Evolutionary conservation across 352 stramenopile genomes (phyloP).

Genomic region (Phytophthora citricola): DNA sequence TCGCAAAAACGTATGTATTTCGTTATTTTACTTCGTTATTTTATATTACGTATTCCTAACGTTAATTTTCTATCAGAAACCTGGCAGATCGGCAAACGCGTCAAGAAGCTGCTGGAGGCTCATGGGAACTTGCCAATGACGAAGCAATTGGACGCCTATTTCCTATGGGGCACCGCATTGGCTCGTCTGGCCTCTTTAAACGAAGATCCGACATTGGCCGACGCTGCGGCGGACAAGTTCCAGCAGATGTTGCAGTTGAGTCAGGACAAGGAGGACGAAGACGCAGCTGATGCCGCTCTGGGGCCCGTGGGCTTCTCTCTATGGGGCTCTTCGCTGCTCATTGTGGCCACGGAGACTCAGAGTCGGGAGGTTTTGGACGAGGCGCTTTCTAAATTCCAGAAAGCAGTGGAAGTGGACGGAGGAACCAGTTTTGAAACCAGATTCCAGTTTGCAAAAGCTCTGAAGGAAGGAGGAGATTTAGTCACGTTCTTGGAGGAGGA

Average conservation of each 20-base stretch:
- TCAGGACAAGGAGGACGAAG: conserved; percentile 22
- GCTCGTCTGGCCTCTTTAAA: conserved; percentile 77
- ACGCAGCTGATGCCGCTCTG: conserved; percentile 62
- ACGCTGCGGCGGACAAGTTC: conserved; percentile 85
- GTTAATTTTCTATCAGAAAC: conserved; percentile 50
- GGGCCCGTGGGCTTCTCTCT: conserved; percentile 81
- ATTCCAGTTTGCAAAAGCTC: conserved; percentile 82
- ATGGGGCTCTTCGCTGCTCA: conserved; percentile 79
- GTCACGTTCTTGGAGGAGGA: conserved; percentile 61
- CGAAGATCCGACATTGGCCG: conserved; percentile 75
- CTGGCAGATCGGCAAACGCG: conserved; percentile 86
- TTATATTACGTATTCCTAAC: conserved; percentile 9
- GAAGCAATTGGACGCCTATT: conserved; percentile 79
- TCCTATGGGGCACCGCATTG: conserved; percentile 82
- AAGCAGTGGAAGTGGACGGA: conserved; percentile 81
- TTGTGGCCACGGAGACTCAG: conserved; percentile 78
- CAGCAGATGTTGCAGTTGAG: conserved; percentile 68
- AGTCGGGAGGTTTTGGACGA: conserved; percentile 60
- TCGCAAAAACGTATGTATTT: conserved; percentile 56
- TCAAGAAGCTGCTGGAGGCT: conserved; percentile 80
- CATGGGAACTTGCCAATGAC: conserved; percentile 53
- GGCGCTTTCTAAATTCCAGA: conserved; percentile 68
- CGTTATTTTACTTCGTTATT: neutral
- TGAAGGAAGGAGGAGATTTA: conserved; percentile 51
- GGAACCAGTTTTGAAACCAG: conserved; percentile 83